These are phyloP conservation scores for Leishmania tropica DNA, from an alignment of 208 protist species.

Conservation along the genomic window DNA sequence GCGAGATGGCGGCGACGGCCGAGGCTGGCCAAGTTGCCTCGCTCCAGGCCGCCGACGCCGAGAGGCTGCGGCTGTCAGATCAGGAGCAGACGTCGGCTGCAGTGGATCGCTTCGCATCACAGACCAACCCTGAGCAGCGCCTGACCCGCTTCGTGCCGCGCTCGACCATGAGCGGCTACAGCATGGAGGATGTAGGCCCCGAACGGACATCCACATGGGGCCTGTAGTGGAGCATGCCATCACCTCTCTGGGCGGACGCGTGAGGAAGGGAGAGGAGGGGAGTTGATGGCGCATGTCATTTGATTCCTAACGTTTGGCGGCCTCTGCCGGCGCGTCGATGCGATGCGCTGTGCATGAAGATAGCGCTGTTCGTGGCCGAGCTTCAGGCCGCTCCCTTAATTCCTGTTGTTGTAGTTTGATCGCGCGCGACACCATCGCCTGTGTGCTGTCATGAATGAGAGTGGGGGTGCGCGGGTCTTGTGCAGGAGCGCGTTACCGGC, in stretches of 20 bases:
- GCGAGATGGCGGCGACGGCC: conserved; percentile 50
- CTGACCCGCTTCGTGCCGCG: conserved; percentile 65
- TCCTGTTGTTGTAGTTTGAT: background rate
- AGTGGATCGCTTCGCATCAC: conserved; percentile 84
- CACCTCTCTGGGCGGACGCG: background rate
- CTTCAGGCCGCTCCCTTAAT: background rate
- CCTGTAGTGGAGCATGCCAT: conserved; percentile 15
- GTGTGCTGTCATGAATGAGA: background rate
- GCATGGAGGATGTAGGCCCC: conserved; percentile 66
- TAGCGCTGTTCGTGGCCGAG: background rate
- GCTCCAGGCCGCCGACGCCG: conserved; percentile 41
- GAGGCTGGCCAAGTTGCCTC: conserved; percentile 40
- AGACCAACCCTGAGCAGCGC: conserved; percentile 86
- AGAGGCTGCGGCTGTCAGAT: conserved; percentile 58
- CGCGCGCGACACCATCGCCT: background rate
- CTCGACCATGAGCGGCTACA: conserved; percentile 38
- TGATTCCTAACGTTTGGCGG: background rate
- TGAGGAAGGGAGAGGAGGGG: background rate
- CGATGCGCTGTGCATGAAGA: background rate
- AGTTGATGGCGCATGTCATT: background rate
- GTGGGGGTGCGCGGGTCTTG: background rate
- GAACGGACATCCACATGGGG: conserved; percentile 71
- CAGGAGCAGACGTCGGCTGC: conserved; percentile 21
- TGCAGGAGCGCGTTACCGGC: background rate
- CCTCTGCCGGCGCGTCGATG: background rate